Evolutionary conservation across 2,329 filamentous ascomycete genomes (phyloP), one percentile per base, ranked within the genome.

Genomic region (Talaromyces marneffei): DNA sequence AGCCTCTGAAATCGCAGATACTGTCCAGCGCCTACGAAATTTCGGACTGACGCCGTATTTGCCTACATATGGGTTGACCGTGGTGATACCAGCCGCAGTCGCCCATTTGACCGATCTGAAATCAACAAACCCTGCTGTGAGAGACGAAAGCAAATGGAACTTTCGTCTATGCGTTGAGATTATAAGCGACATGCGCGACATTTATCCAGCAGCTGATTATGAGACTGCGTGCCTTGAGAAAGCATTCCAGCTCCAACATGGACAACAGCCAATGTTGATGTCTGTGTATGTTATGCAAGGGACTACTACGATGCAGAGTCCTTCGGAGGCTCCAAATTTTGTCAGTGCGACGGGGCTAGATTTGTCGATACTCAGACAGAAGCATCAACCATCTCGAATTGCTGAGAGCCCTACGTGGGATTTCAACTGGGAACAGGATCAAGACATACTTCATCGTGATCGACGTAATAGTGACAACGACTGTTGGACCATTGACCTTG

Each of bases 81-180:
- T 93, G 31, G 86, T 95, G 14, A 82, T 94, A 5, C 91, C 91
- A 0, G 91, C 91, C 23, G 92, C 94, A 77, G 93, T 95, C 64
- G 92, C 93, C 50, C 91, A 96, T 69, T 82, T 96, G 29, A 82
- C 93, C 7, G 91, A 95, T 71, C 90, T 94, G 79, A 93, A 91
- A 75, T 89, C 89, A 27, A 85, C 86, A 1, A 84, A 88, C 35
- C 85, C 86, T 12, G 82, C 86, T 46, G 86, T 87, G 2, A 85
- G 90, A 10, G 82, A 89, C 50, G 80, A 83, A 50, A 90, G 89
- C 44, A 83, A 90, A 35, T 83, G 86, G 61, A 90, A 91, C 23
- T 94, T 95, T 77, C 87, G 86, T 65, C 85, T 90, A 70, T 96
- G 92, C 75, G 92, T 96, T 85, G 83, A 86, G 52, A 89, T 94